Evolutionary conservation across 306 rosid genomes (phyloP).

Genomic region (Abrus pulchellus): DNA sequence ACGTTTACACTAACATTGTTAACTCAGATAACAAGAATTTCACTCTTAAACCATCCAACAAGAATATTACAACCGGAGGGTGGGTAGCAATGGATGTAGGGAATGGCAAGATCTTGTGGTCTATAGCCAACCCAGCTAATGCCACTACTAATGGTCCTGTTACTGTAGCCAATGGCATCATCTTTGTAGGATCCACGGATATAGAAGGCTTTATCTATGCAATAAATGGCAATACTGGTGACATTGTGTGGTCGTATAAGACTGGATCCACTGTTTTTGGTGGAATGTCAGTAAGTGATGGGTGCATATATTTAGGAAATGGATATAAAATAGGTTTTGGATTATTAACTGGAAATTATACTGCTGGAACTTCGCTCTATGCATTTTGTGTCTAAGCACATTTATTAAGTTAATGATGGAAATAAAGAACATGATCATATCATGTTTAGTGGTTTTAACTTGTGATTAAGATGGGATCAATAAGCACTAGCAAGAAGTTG

Average conservation of each 20-base stretch:
- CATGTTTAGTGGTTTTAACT: not conserved
- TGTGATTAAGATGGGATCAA: not conserved
- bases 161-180: conserved; percentile 64
- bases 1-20: conserved; percentile 64
- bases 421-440: conserved; percentile 2
- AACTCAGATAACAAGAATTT: conserved; percentile 55
- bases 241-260: conserved; percentile 60
- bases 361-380: conserved; percentile 31
- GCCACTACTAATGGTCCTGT: conserved; percentile 60
- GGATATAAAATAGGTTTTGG: conserved; percentile 49
- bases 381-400: conserved; percentile 35
- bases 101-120: conserved; percentile 62
- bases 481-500: no score
- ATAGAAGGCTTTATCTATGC: conserved; percentile 60
- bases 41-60: conserved; percentile 59
- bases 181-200: conserved; percentile 65
- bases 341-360: not conserved
- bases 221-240: conserved; percentile 55
- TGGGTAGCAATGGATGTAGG: conserved; percentile 75
- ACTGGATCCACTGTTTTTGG: conserved; percentile 62
- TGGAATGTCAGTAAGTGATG: conserved; percentile 66
- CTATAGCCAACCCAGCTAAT: conserved; percentile 52
- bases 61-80: conserved; percentile 56
- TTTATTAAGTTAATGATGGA: not conserved
- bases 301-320: conserved; percentile 67